Conservation (phyloP, 225 moss, liverwort and hornwort species). For the Polytrichum formosum region DNA sequence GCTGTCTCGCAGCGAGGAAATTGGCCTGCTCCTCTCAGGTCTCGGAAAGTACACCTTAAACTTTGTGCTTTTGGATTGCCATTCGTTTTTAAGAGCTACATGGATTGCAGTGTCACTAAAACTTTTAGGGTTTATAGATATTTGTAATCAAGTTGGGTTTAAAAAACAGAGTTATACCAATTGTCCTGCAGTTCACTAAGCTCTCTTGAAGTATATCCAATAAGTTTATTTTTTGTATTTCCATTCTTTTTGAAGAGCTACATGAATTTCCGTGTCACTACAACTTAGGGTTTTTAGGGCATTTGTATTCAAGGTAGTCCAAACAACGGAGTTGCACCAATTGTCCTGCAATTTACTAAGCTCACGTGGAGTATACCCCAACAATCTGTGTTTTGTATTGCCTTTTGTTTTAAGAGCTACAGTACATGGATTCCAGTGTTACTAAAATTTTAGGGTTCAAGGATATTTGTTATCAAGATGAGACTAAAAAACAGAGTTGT, state of each 20-base stretch:
- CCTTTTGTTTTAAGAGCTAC: too few species aligned
- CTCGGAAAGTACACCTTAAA: background rate
- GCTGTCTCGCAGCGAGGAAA: slow-evolving; percentile 19
- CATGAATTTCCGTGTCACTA: background rate
- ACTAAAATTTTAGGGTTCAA: background rate
- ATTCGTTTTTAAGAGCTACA: background rate
- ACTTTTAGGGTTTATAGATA: slow-evolving; percentile 10
- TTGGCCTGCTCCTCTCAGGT: slow-evolving; percentile 40
- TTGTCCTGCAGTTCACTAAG: background rate
- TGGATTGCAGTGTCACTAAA: background rate
- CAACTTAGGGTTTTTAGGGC: background rate
- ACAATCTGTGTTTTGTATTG: too few species aligned
- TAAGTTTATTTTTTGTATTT: background rate
- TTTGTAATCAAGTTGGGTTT: background rate
- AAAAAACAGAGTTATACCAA: background rate
- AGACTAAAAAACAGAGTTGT: background rate
- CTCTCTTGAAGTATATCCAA: background rate
- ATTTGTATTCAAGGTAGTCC: background rate
- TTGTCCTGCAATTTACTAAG: background rate
- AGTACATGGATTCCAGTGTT: too few species aligned
- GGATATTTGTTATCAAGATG: background rate
- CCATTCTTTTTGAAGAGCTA: background rate
- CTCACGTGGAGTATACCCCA: background rate
- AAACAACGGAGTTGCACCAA: background rate
- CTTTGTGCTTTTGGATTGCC: background rate